These are phyloP conservation scores for Soucietia sequanensis DNA, from an alignment of 805 yeast genomes.

Conservation along the genomic window DNA sequence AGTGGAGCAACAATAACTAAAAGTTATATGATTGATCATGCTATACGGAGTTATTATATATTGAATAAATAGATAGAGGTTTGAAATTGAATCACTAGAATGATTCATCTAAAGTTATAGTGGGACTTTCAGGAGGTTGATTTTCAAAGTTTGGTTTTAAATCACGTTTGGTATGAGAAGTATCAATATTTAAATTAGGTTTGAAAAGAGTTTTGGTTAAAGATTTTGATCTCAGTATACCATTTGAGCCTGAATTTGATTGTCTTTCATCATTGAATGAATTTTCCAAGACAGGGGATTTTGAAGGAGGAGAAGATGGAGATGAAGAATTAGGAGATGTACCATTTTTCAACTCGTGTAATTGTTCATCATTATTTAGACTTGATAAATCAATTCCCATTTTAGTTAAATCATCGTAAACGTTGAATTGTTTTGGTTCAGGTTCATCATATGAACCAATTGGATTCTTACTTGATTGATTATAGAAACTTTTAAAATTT, in stretches of 20 bases:
- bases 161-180: slow-evolving; percentile 6
- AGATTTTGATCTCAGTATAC: slow-evolving; percentile 26
- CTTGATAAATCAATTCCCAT: slow-evolving; percentile 30
- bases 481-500: slow-evolving; percentile 22
- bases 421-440: slow-evolving; percentile 30
- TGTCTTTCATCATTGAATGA: too few species aligned
- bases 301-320: background rate
- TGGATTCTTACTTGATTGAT: slow-evolving; percentile 7
- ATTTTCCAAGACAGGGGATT: slow-evolving; percentile 1
- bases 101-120: slow-evolving; percentile 39
- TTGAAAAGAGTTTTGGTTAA: slow-evolving; percentile 36
- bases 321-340: background rate
- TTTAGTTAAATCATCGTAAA: slow-evolving; percentile 23
- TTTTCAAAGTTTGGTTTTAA: background rate
- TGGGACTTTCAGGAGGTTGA: slow-evolving; percentile 24
- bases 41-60: too few species aligned
- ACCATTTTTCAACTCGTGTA: slow-evolving; percentile 15
- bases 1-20: too few species aligned
- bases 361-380: slow-evolving; percentile 21
- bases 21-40: too few species aligned
- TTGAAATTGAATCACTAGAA: slow-evolving; percentile 12
- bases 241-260: background rate
- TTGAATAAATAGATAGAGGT: too few species aligned
- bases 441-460: slow-evolving; percentile 30
- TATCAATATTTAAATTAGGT: slow-evolving; percentile 27